Evolutionary conservation across 2,329 filamentous ascomycete genomes (phyloP).

Genomic region (Ophiocordyceps australis): DNA sequence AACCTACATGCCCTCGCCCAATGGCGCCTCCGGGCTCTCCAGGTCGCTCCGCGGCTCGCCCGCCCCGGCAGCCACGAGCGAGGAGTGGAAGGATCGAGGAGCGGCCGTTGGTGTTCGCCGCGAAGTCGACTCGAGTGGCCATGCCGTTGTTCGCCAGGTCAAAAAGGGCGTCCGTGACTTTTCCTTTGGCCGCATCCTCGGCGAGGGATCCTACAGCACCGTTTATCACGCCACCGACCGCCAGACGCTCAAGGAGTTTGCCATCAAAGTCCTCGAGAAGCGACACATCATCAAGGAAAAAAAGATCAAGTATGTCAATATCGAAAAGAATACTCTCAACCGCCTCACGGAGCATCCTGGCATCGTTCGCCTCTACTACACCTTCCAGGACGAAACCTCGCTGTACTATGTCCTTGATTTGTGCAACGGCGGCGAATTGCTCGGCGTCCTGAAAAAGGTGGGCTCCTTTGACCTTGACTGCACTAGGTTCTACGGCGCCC

Average conservation of each 20-base stretch:
- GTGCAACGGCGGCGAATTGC: slow-evolving; percentile 76
- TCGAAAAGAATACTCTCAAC: slow-evolving; percentile 96
- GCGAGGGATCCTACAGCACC: slow-evolving; percentile 95
- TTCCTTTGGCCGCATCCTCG: slow-evolving; percentile 74
- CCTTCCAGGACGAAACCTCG: slow-evolving; percentile 91
- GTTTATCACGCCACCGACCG: slow-evolving; percentile 86
- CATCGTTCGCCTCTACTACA: slow-evolving; percentile 93
- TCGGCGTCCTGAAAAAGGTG: slow-evolving; percentile 87
- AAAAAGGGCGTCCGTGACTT: slow-evolving; percentile 98
- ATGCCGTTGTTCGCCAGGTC: slow-evolving; percentile 62
- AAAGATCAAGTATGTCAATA: slow-evolving; percentile 99
- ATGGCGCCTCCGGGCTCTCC: too few species aligned
- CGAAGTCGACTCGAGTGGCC: slow-evolving; percentile 73
- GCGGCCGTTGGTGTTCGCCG: slow-evolving; percentile 71
- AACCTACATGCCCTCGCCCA: slow-evolving; percentile 42
- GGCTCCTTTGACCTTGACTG: slow-evolving; percentile 92
- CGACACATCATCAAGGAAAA: slow-evolving; percentile 99
- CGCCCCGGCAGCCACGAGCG: slow-evolving; percentile 39
- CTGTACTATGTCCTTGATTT: slow-evolving; percentile 94
- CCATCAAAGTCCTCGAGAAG: slow-evolving; percentile 96
- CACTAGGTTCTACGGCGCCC: slow-evolving; percentile 81
- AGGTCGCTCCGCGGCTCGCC: too few species aligned
- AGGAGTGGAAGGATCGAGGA: slow-evolving; percentile 91
- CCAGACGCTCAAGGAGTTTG: slow-evolving; percentile 88
- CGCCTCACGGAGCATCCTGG: slow-evolving; percentile 90